Evolutionary conservation across 768 basidiomycete genomes (phyloP).

Genomic region (Lactarius hengduanensis): DNA sequence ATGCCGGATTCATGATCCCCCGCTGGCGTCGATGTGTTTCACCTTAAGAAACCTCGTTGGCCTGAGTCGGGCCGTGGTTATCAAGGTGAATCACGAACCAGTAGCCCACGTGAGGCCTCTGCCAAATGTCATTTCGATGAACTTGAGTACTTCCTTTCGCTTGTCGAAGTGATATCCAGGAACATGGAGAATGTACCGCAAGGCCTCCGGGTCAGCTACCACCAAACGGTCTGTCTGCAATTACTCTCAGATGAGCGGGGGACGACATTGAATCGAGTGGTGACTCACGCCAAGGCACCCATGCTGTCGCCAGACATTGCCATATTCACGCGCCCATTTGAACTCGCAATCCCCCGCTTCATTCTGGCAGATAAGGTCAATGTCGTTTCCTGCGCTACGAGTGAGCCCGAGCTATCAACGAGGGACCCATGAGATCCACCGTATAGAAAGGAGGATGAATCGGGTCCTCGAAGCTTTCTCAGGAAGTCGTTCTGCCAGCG

Average conservation of each 20-base stretch:
- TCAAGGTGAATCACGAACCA: conserved; percentile 23
- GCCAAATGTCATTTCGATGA: conserved; percentile 26
- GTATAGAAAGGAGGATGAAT: no score
- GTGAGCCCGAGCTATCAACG: no score
- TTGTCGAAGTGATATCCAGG: conserved; percentile 33
- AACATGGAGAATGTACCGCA: conserved; percentile 34
- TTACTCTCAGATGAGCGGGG: conserved; percentile 16
- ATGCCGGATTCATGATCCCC: conserved; percentile 34
- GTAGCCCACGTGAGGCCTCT: conserved; percentile 25
- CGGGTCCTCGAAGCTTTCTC: neutral
- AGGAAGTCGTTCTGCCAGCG: neutral
- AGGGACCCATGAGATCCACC: no score
- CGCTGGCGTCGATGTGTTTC: conserved; percentile 30
- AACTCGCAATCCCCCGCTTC: conserved; percentile 28
- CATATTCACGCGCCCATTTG: conserved; percentile 29
- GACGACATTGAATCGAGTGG: neutral
- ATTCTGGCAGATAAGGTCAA: no score
- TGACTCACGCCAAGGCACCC: conserved; percentile 29
- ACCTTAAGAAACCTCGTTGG: conserved; percentile 13
- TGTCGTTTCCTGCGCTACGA: no score
- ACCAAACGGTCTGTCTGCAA: conserved; percentile 4
- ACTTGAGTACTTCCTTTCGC: conserved; percentile 8
- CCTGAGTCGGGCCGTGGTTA: no score
- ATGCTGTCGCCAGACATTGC: conserved; percentile 28
- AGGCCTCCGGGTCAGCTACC: conserved; percentile 25